These are phyloP conservation scores for Colletotrichum neosansevieriae DNA, from an alignment of 2,329 filamentous ascomycete genomes.

Conservation along the genomic window DNA sequence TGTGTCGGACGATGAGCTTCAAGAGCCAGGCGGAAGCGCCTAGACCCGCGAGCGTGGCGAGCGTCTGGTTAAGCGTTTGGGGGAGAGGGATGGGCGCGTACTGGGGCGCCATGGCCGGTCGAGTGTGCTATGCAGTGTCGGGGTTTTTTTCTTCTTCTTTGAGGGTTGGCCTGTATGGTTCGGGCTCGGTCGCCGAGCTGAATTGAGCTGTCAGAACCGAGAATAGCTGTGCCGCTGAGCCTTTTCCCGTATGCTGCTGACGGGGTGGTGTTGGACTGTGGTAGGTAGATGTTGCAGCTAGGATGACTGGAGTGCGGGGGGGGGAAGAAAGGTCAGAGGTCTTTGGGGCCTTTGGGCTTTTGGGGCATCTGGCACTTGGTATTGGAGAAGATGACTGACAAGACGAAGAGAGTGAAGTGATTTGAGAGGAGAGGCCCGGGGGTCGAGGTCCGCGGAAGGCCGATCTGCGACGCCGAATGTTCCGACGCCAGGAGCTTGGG, in stretches of 20 bases:
- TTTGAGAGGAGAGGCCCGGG: background rate
- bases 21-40: conserved; percentile 37
- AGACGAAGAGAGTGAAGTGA: background rate
- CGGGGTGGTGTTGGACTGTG: background rate
- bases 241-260: background rate
- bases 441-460: conserved; percentile 18
- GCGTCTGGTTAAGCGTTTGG: conserved; percentile 29
- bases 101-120: conserved; percentile 14
- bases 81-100: conserved; percentile 25
- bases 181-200: conserved; percentile 6
- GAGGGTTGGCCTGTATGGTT: background rate
- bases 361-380: background rate
- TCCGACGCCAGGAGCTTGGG: conserved; percentile 21
- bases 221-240: conserved; percentile 4
- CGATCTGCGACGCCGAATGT: conserved; percentile 36
- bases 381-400: background rate
- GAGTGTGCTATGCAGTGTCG: background rate
- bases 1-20: conserved; percentile 36
- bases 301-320: background rate
- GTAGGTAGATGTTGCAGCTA: background rate
- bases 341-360: conserved; percentile 8
- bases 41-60: conserved; percentile 31
- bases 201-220: conserved; percentile 20
- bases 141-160: too few relatives aligned
- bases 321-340: background rate